Evolutionary conservation across 768 basidiomycete genomes (phyloP).

Genomic region (Xerocomus spinulosus): DNA sequence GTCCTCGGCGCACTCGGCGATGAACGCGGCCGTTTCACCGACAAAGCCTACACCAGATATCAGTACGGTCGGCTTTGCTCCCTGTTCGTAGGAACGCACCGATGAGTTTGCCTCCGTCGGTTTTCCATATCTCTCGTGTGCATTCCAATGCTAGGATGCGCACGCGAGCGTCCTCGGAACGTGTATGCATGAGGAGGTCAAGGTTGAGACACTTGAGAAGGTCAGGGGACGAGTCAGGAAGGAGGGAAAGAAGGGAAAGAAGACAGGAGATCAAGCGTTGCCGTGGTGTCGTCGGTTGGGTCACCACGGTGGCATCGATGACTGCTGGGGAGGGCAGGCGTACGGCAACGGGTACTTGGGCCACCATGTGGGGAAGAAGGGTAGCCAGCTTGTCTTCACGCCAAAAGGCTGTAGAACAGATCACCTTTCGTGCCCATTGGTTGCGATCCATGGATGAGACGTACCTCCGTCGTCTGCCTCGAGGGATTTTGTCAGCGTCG

Average conservation of each 20-base stretch:
- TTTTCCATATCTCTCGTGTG: slow-evolving; percentile 69
- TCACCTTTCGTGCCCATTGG: neutral
- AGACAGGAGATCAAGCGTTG: slow-evolving; percentile 16
- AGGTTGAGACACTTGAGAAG: slow-evolving; percentile 80
- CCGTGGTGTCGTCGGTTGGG: slow-evolving; percentile 2
- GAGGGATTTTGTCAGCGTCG: slow-evolving; percentile 64
- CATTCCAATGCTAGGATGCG: slow-evolving; percentile 68
- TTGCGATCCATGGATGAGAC: slow-evolving; percentile 16
- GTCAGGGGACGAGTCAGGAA: slow-evolving; percentile 21
- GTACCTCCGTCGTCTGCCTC: slow-evolving; percentile 75
- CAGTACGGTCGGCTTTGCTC: neutral
- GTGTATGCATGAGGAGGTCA: slow-evolving; percentile 81
- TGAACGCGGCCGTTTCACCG: slow-evolving; percentile 79
- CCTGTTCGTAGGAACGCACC: slow-evolving; percentile 36
- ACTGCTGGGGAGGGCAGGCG: slow-evolving; percentile 15
- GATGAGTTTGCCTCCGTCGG: slow-evolving; percentile 68
- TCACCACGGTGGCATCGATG: neutral
- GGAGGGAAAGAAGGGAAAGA: slow-evolving; percentile 10
- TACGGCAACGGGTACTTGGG: slow-evolving; percentile 58
- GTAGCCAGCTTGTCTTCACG: slow-evolving; percentile 72
- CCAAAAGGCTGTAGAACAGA: slow-evolving; percentile 68
- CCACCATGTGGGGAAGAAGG: slow-evolving; percentile 53
- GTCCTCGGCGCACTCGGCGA: slow-evolving; percentile 84
- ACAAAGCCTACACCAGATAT: slow-evolving; percentile 53
- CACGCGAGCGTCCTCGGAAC: slow-evolving; percentile 70